phyloP scores from a whole-genome alignment of 1,139 yeast genomes.

The Geotrichum phurueaensis region DNA sequence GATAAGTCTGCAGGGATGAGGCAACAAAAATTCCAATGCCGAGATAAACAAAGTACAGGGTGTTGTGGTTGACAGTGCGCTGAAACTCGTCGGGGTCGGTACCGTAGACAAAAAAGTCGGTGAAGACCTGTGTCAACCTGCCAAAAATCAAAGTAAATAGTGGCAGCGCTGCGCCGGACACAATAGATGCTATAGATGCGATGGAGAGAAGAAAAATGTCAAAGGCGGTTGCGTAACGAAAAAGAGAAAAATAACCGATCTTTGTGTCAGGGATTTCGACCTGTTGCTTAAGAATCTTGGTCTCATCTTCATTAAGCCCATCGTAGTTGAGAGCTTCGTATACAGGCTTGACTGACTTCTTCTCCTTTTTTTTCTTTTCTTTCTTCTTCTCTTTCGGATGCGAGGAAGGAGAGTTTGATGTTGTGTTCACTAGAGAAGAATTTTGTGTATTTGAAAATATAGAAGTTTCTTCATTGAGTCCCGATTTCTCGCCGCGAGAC shows the following conservation, averaged over 20 bases:
- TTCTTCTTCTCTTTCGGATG: neutral
- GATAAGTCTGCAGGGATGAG: conserved; percentile 33
- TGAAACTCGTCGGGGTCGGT: conserved; percentile 33
- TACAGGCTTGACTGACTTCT: conserved; percentile 1
- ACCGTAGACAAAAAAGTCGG: conserved; percentile 31
- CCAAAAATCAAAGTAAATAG: conserved; percentile 40
- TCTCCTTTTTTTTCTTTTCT: neutral
- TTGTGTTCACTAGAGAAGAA: too few species aligned
- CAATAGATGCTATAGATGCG: conserved; percentile 33
- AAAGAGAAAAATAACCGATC: conserved; percentile 33
- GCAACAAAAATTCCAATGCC: conserved; percentile 37
- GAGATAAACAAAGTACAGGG: conserved; percentile 38
- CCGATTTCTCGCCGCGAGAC: neutral
- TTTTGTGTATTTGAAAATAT: neutral
- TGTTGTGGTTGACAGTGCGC: conserved; percentile 31
- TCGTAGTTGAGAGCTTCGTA: conserved; percentile 12
- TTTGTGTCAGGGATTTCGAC: conserved; percentile 26
- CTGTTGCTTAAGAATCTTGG: conserved; percentile 33
- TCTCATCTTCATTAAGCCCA: conserved; percentile 32
- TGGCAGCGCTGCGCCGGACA: conserved; percentile 39
- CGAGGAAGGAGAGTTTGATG: neutral
- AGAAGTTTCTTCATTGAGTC: neutral
- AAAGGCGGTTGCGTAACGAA: conserved; percentile 33
- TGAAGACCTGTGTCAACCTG: conserved; percentile 36
- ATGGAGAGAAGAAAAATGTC: conserved; percentile 30